Conservation (phyloP, 805 yeast species). For the Candida morakotiae region DNA sequence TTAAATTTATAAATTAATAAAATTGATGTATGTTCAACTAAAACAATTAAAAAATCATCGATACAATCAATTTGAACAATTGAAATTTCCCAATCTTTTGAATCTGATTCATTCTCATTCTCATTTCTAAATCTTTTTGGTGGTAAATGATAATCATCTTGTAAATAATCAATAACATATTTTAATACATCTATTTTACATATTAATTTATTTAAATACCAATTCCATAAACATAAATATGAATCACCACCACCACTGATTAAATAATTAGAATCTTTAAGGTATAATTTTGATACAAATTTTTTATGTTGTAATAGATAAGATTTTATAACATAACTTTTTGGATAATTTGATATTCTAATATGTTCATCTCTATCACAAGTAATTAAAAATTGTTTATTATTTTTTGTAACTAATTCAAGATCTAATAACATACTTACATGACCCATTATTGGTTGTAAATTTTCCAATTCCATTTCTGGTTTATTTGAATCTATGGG, state of each 20-base stretch:
- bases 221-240: slow-evolving; percentile 70
- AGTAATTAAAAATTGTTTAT: slow-evolving; percentile 58
- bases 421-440: slow-evolving; percentile 94
- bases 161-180: slow-evolving; percentile 36
- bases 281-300: slow-evolving; percentile 65
- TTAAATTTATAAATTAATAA: slow-evolving; percentile 34
- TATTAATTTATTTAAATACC: slow-evolving; percentile 50
- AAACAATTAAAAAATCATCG: slow-evolving; percentile 31
- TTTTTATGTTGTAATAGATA: slow-evolving; percentile 86
- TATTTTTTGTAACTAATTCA: slow-evolving; percentile 32
- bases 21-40: slow-evolving; percentile 49
- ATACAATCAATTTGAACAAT: slow-evolving; percentile 23
- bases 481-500: slow-evolving; percentile 43
- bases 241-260: slow-evolving; percentile 93
- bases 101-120: slow-evolving; percentile 27
- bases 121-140: slow-evolving; percentile 60
- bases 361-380: slow-evolving; percentile 97
- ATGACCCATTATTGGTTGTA: slow-evolving; percentile 93
- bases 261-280: slow-evolving; percentile 49
- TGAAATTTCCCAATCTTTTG: slow-evolving; percentile 20
- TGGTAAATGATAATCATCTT: slow-evolving; percentile 56
- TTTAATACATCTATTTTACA: slow-evolving; percentile 47
- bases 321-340: slow-evolving; percentile 69
- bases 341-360: slow-evolving; percentile 75
- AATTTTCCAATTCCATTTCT: slow-evolving; percentile 29